Base-by-base conservation (phyloP, 1,284 basidiomycete species). In the Pterulicium gracile region DNA sequence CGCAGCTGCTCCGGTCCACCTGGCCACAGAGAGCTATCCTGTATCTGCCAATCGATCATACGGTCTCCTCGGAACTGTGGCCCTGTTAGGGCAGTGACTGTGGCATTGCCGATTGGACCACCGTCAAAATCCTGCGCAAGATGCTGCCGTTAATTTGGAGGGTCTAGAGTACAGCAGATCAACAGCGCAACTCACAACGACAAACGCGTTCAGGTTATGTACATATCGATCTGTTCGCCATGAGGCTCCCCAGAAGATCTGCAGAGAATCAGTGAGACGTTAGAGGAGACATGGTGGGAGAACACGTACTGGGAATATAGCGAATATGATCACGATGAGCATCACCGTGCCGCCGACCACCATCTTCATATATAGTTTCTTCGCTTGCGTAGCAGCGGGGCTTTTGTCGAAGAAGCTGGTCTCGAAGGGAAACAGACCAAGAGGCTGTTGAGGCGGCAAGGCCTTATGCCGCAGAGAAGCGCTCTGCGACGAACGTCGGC, bases 71-170 rank as follows among this genome's bases (percentile, higher is more conserved):
- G 56, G 52, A 7, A 61, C 47, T 3, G 50, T 52, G n/a, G 57
- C 57, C 4, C 18, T 10, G 7, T 7, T 19, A 75, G 53, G 3
- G 58, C 55, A 48, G 59, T 51, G 1, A 58, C 58, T n/a, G 77
- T 67, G 0, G 55, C 53, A 41, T 64, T 59, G 2, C 77, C 75
- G 15, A 77, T 57, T 4, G 56, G 47, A 7, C 61, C 67, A 13
- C 70, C 71, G 47, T 79, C 77, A 50, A 77, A 79, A 53, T 79
- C 73, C 75, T 78, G 43, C 12, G 17, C 43, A 10, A 40, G 45
- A 45, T n/a, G 27, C n/a, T n/a, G n/a, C n/a, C n/a, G n/a, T n/a
- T n/a, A n/a, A n/a, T 32, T 32, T 10, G 27, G 27, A 32, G 27
- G 27, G 27, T n/a, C 27, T 10, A 32, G 27, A n/a, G 7, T 3